Conservation (phyloP, 345 rosid species). For the Murraya koenigii region DNA sequence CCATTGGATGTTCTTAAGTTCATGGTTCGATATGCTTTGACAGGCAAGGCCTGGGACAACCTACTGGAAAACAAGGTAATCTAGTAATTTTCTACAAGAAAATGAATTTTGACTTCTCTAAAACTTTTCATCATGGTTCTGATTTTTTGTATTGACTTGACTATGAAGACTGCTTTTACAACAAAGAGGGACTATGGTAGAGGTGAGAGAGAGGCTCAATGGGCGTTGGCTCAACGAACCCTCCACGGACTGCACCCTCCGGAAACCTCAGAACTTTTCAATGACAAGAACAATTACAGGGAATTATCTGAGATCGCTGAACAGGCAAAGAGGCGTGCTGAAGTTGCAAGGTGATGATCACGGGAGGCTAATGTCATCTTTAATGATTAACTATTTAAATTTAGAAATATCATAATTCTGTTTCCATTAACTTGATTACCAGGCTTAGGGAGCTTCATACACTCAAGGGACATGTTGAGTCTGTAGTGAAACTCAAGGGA, state of each 20-base stretch:
- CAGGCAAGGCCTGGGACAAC: slow-evolving; percentile 84
- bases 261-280: slow-evolving; percentile 43
- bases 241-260: slow-evolving; percentile 72
- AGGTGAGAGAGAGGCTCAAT: slow-evolving; percentile 83
- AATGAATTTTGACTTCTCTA: not conserved
- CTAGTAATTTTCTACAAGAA: not conserved
- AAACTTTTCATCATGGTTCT: not conserved
- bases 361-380: not conserved
- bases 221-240: slow-evolving; percentile 90
- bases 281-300: slow-evolving; percentile 56
- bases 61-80: slow-evolving; percentile 77
- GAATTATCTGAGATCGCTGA: slow-evolving; percentile 86
- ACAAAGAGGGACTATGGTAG: slow-evolving; percentile 83
- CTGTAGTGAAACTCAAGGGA: slow-evolving; percentile 91
- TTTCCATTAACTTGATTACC: slow-evolving; percentile 4
- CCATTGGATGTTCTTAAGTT: slow-evolving; percentile 82
- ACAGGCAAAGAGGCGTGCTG: slow-evolving; percentile 88
- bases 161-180: slow-evolving; percentile 80
- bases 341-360: slow-evolving; percentile 68
- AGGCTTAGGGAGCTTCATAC: slow-evolving; percentile 92
- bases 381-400: not conserved
- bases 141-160: not conserved
- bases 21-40: slow-evolving; percentile 60
- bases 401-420: not conserved
- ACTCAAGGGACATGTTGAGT: slow-evolving; percentile 89